A percentile compares a stretch with the other conserved stretches of the same genome.
Conservation (phyloP, 805 yeast genomes). For the Metschnikowia henanensis region DNA sequence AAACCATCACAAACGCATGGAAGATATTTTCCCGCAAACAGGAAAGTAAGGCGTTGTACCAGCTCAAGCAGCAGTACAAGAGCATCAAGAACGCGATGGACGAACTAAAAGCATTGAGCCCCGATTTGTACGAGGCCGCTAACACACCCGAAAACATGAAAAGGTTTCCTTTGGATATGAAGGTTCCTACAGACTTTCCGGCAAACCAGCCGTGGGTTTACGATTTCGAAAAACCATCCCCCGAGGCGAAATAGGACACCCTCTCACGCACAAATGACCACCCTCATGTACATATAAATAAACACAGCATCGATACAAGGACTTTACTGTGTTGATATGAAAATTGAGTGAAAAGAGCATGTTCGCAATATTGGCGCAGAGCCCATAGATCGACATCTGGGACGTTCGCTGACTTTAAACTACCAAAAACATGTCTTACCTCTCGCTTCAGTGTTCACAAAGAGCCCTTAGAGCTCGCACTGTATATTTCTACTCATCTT, state of each 20-base stretch:
- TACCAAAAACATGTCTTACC: too few species aligned
- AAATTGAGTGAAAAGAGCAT: too few species aligned
- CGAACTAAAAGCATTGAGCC: constrained; percentile 53
- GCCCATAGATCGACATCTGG: too few species aligned
- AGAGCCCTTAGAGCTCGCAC: too few species aligned
- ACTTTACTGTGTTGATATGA: too few species aligned
- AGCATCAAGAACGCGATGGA: constrained; percentile 72
- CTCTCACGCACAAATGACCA: neutral
- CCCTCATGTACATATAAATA: constrained; percentile 11
- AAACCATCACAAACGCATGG: constrained; percentile 85
- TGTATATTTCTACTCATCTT: too few species aligned
- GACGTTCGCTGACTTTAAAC: too few species aligned
- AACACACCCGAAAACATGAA: constrained; percentile 52
- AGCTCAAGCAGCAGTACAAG: constrained; percentile 59
- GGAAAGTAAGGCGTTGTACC: constrained; percentile 39
- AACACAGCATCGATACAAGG: constrained; percentile 6
- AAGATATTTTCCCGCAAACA: constrained; percentile 54
- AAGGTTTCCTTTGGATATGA: constrained; percentile 78
- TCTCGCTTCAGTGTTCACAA: too few species aligned
- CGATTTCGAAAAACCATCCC: constrained; percentile 26
- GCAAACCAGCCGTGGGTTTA: constrained; percentile 79
- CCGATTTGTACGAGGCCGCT: constrained; percentile 62
- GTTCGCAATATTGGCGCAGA: too few species aligned
- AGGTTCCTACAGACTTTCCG: constrained; percentile 90
- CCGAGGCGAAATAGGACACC: neutral